These are phyloP conservation scores for Mortierella sp. DNA, from an alignment of 371 early-diverging fungal species.

Conservation along the genomic window DNA sequence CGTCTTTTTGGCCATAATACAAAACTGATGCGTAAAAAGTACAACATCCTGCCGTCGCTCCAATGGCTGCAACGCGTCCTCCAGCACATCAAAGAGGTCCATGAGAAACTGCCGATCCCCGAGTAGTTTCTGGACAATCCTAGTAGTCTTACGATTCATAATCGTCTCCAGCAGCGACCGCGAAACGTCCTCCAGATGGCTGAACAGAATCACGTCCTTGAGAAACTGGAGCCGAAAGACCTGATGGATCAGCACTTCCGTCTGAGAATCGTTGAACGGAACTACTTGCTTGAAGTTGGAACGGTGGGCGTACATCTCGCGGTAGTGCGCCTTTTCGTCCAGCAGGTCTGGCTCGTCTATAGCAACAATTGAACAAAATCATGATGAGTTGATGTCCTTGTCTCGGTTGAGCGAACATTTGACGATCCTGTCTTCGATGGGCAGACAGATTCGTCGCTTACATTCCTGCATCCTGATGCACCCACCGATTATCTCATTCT, in stretches of 20 bases:
- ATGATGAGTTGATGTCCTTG: background rate
- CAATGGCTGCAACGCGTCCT: background rate
- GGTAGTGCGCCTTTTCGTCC: background rate
- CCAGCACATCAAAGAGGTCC: background rate
- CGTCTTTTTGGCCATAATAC: background rate
- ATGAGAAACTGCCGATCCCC: background rate
- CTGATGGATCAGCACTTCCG: background rate
- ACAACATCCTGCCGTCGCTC: background rate
- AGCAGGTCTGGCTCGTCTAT: background rate
- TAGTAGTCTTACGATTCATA: background rate
- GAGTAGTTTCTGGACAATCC: background rate
- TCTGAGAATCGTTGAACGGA: background rate
- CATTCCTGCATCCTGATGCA: background rate
- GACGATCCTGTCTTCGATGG: background rate
- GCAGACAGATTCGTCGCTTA: background rate
- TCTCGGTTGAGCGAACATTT: background rate
- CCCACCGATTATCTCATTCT: background rate
- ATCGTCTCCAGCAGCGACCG: background rate
- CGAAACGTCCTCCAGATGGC: background rate
- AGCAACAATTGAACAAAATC: background rate
- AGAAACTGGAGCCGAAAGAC: constrained; percentile 2
- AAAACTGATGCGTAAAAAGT: background rate
- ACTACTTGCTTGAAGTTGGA: background rate
- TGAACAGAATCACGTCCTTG: background rate
- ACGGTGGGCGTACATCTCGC: background rate